Evolutionary conservation across 768 basidiomycete genomes (phyloP), one percentile per base, ranked within the genome.

Genomic region (Amanita thiersii): DNA sequence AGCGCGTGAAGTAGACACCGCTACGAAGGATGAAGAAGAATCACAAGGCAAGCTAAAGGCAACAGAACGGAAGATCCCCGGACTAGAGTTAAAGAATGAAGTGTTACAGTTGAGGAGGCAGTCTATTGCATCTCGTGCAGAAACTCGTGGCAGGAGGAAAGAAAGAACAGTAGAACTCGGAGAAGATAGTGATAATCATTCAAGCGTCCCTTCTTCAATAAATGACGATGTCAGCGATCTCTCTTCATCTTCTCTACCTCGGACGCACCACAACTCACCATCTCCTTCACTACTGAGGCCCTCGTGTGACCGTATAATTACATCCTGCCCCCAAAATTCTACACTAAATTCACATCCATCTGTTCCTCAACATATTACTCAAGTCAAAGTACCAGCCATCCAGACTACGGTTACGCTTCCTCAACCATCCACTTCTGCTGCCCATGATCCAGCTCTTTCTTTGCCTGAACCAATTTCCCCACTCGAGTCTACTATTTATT

Each of bases 81-180:
- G 47, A 15, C 68, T 67, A 37, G 79, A 79, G 32, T 53, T 58
- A 29, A 54, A 65, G 17, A 48, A 70, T 14, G 55, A 61, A 24
- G 77, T 81, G 52, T 60, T 76, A 1, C 55, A 65, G 30, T 71
- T 74, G 48, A 79, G 81, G 77, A 68, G 75, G 37, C 77, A 72
- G 41, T 77, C 77, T 33, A 59, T 68, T 23, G 26, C 53, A 57
- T 12, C 56, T 58, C 21, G 58, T 57, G 37, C 65, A 62, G 47
- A 73, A 77, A 33, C 47, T 14, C 72, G 85, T 25, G 85, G 85
- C 18, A 65, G 85, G 47, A 65, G 75, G 38, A 73, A 77, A 44
- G 79, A 81, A 51, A 72, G 82, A 6, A 52, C 63, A 10, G 55
- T 58, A 17, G 73, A 77, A 26, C 62, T 66, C 23, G 52, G 57